These are phyloP conservation scores for Stemphylium beticola DNA, from an alignment of 2,329 filamentous ascomycete genomes.

Conservation along the genomic window DNA sequence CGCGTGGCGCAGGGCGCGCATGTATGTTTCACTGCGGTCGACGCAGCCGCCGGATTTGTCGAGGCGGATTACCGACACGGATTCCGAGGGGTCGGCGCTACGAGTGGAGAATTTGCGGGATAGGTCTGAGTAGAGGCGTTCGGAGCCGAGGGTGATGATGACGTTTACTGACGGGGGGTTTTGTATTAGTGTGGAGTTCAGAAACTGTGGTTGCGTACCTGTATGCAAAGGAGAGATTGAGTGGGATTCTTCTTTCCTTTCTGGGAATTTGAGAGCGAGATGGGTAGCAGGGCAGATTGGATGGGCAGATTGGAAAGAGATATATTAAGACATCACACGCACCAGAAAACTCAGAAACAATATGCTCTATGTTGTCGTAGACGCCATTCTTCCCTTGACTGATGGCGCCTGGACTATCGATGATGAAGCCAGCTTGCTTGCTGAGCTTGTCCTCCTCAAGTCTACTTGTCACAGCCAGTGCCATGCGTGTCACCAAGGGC, in stretches of 20 bases:
- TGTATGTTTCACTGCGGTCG: conserved; percentile 73
- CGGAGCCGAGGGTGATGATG: conserved; percentile 81
- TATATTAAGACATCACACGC: conserved; percentile 41
- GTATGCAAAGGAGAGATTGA: not conserved
- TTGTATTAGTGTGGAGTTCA: conserved; percentile 33
- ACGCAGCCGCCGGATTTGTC: conserved; percentile 87
- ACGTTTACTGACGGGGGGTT: conserved; percentile 66
- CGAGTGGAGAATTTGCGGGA: conserved; percentile 66
- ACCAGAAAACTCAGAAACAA: conserved; percentile 73
- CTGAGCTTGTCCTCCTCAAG: conserved; percentile 76
- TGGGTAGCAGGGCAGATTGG: not conserved
- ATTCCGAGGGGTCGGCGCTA: conserved; percentile 63
- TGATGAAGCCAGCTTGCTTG: conserved; percentile 76
- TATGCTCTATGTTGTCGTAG: conserved; percentile 80
- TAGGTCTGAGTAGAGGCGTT: conserved; percentile 77
- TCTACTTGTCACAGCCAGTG: conserved; percentile 77
- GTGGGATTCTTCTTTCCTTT: too few species aligned
- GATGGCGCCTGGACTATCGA: conserved; percentile 79
- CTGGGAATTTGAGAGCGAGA: too few species aligned
- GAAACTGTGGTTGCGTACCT: not conserved
- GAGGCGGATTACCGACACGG: conserved; percentile 76
- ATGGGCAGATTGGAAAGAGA: not conserved
- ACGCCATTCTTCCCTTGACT: conserved; percentile 67
- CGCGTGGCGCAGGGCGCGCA: conserved; percentile 75
- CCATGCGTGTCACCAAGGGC: conserved; percentile 75